These are phyloP conservation scores for Pugionium dolabratum DNA, from an alignment of 345 rosid genomes.

Conservation along the genomic window DNA sequence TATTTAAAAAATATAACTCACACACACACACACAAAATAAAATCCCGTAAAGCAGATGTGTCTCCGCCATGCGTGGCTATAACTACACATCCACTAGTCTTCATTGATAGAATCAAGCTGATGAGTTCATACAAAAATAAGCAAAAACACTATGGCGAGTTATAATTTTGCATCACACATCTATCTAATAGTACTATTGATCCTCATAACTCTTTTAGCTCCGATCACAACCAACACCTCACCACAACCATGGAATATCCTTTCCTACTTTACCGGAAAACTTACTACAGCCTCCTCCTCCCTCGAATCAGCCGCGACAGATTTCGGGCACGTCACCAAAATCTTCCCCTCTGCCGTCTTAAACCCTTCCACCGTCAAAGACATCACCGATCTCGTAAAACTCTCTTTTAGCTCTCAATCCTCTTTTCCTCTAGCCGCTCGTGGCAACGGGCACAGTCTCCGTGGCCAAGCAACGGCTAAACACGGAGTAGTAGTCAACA, in stretches of 20 bases:
- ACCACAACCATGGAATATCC: conserved; percentile 38
- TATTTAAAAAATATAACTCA: background rate
- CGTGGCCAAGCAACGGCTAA: conserved; percentile 78
- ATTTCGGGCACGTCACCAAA: conserved; percentile 63
- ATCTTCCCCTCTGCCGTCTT: conserved; percentile 65
- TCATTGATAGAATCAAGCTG: conserved; percentile 11
- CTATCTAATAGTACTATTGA: conserved; percentile 15
- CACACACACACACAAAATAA: background rate
- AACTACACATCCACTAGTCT: conserved; percentile 17
- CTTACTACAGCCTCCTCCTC: conserved; percentile 35
- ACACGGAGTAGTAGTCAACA: conserved; percentile 73
- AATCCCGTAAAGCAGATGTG: conserved; percentile 5
- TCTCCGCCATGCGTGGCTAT: conserved; percentile 26
- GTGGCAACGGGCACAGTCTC: conserved; percentile 73
- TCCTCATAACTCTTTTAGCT: conserved; percentile 31
- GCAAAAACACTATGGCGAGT: conserved; percentile 24
- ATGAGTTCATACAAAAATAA: background rate
- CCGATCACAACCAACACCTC: conserved; percentile 35
- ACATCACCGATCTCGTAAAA: conserved; percentile 54
- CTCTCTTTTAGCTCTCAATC: conserved; percentile 35
- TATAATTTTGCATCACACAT: conserved; percentile 17
- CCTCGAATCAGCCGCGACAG: conserved; percentile 50
- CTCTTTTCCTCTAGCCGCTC: conserved; percentile 62
- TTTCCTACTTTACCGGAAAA: conserved; percentile 35
- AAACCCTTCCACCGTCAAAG: conserved; percentile 56